phyloP scores from a whole-genome alignment of 371 early-diverging fungal genomes.

The Circinella minor region DNA sequence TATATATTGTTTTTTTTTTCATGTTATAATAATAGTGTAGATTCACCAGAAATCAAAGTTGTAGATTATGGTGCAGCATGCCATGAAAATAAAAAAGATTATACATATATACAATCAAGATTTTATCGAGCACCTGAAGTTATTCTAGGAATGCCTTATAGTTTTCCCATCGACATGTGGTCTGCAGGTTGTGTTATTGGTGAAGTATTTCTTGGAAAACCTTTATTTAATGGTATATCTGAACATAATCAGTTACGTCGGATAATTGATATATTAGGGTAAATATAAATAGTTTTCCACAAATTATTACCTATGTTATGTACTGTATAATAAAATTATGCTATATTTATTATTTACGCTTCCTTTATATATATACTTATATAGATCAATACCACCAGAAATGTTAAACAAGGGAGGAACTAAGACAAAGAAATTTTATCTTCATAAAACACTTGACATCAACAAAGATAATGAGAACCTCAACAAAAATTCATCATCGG shows the following conservation, averaged over 20 bases:
- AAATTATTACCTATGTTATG: not conserved
- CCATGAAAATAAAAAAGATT: conserved; percentile 80
- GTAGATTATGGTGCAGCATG: conserved; percentile 99
- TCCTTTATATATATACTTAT: not conserved
- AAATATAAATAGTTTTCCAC: conserved; percentile 11
- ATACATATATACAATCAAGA: conserved; percentile 96
- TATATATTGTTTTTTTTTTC: conserved; percentile 4
- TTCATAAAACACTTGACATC: conserved; percentile 26
- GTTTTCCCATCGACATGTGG: conserved; percentile 98
- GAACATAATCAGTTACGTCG: conserved; percentile 90
- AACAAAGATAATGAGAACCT: conserved; percentile 45
- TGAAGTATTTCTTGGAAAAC: conserved; percentile 91
- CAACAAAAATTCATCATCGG: no score
- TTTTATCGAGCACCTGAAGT: conserved; percentile 98
- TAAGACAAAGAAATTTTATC: conserved; percentile 74
- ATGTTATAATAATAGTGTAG: conserved; percentile 42
- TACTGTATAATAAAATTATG: no score
- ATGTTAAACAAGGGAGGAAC: conserved; percentile 84
- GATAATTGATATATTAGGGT: conserved; percentile 88
- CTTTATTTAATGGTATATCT: conserved; percentile 91
- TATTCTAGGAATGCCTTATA: conserved; percentile 88
- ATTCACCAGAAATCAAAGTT: conserved; percentile 89
- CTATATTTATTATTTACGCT: not conserved
- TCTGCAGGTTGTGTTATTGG: conserved; percentile 99
- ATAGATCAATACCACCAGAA: conserved; percentile 70